Evolutionary conservation across 768 basidiomycete genomes (phyloP).

Genomic region (Trametes elegans): DNA sequence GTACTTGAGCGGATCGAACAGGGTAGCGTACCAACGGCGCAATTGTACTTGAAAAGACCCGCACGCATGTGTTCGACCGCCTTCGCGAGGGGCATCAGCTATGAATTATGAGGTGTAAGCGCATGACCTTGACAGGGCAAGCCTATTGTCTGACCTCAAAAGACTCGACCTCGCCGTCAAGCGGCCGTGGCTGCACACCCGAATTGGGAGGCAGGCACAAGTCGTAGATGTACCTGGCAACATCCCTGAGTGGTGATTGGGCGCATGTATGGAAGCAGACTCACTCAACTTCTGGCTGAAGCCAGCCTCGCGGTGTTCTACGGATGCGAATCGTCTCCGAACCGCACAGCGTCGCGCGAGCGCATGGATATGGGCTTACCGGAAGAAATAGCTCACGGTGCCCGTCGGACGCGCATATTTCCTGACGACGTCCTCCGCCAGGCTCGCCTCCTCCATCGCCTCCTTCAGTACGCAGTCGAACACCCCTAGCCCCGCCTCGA

Average conservation of each 20-base stretch:
- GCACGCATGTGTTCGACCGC: conserved; percentile 62
- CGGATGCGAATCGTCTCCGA: background rate
- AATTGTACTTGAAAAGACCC: conserved; percentile 91
- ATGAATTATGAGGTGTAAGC: background rate
- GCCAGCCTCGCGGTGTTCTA: conserved; percentile 67
- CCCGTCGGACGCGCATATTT: conserved; percentile 61
- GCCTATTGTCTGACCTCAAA: conserved; percentile 75
- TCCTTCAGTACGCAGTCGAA: conserved; percentile 86
- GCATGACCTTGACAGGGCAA: background rate
- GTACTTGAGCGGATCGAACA: background rate
- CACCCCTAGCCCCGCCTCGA: conserved; percentile 70
- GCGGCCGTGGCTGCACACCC: conserved; percentile 60
- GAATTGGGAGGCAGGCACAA: conserved; percentile 58
- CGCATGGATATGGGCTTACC: conserved; percentile 36
- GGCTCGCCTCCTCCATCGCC: conserved; percentile 89
- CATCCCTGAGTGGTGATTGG: background rate
- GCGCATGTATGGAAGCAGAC: conserved; percentile 23
- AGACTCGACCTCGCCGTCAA: conserved; percentile 92
- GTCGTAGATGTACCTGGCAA: conserved; percentile 78
- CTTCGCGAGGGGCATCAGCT: conserved; percentile 67
- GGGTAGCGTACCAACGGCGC: conserved; percentile 66
- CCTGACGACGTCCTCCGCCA: conserved; percentile 63
- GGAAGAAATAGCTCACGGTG: conserved; percentile 78
- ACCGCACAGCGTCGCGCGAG: background rate
- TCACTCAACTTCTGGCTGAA: conserved; percentile 87